Evolutionary conservation across 1,139 yeast genomes (phyloP).

Genomic region (Geotrichum aggregatum): DNA sequence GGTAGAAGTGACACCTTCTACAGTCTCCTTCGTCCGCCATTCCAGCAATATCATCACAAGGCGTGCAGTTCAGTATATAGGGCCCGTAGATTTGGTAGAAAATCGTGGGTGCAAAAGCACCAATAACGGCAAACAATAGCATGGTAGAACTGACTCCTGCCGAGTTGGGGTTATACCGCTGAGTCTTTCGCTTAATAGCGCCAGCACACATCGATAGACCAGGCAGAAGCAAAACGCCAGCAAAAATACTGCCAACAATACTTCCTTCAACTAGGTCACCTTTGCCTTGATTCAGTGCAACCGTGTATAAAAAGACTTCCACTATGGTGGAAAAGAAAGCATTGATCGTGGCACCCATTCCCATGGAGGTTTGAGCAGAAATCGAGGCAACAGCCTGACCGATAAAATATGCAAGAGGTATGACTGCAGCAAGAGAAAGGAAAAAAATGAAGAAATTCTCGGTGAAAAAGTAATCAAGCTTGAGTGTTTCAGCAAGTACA

Average conservation of each 20-base stretch:
- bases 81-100: conserved; percentile 89
- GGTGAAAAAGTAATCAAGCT: conserved; percentile 51
- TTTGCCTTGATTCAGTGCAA: conserved; percentile 80
- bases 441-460: conserved; percentile 59
- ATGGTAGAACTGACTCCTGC: conserved; percentile 97
- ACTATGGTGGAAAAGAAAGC: conserved; percentile 96
- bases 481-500: conserved; percentile 52
- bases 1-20: conserved; percentile 71
- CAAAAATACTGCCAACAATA: conserved; percentile 90
- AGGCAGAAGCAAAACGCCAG: conserved; percentile 86
- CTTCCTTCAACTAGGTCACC: conserved; percentile 94
- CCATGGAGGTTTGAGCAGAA: conserved; percentile 98
- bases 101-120: conserved; percentile 90
- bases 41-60: conserved; percentile 37
- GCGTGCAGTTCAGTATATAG: conserved; percentile 68
- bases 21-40: conserved; percentile 42
- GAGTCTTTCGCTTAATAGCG: conserved; percentile 85
- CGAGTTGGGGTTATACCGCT: conserved; percentile 88
- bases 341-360: conserved; percentile 97
- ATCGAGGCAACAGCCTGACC: conserved; percentile 99
- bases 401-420: conserved; percentile 92
- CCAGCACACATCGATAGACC: conserved; percentile 98
- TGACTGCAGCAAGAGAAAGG: conserved; percentile 74
- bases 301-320: conserved; percentile 87
- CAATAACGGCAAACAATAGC: conserved; percentile 85